These are phyloP conservation scores for Scedosporium boydii DNA, from an alignment of 2,329 filamentous ascomycete species.

Conservation along the genomic window DNA sequence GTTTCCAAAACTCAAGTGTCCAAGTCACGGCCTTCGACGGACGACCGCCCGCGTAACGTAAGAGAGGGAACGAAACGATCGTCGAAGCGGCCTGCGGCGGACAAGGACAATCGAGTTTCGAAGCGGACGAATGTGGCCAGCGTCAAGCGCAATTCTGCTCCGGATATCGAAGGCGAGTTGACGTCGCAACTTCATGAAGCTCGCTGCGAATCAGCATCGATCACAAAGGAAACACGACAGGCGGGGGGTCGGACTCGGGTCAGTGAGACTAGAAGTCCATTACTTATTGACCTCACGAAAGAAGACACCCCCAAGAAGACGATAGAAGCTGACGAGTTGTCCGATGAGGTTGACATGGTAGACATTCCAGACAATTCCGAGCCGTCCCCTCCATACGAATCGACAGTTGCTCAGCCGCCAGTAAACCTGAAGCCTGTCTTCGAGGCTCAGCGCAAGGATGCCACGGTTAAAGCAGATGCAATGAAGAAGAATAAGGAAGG, in stretches of 20 bases:
- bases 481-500: neutral
- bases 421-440: neutral
- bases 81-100: too few species aligned
- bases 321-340: neutral
- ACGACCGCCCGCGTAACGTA: neutral
- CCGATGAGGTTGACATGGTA: neutral
- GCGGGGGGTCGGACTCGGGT: neutral
- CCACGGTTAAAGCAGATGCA: neutral
- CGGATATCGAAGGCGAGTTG: neutral
- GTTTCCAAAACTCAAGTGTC: too few species aligned
- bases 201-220: too few species aligned
- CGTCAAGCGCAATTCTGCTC: neutral
- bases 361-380: neutral
- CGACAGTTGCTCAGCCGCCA: neutral
- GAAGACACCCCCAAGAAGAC: neutral
- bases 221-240: neutral
- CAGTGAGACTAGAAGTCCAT: slow-evolving; percentile 2
- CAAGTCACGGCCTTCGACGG: too few species aligned
- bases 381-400: neutral
- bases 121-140: neutral
- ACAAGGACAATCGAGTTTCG: too few species aligned
- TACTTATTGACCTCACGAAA: neutral
- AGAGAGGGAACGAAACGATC: neutral
- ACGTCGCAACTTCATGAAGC: neutral
- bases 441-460: neutral